phyloP scores from a whole-genome alignment of 805 yeast species.

The Cyberlindnera nakhonratchasimensis region DNA sequence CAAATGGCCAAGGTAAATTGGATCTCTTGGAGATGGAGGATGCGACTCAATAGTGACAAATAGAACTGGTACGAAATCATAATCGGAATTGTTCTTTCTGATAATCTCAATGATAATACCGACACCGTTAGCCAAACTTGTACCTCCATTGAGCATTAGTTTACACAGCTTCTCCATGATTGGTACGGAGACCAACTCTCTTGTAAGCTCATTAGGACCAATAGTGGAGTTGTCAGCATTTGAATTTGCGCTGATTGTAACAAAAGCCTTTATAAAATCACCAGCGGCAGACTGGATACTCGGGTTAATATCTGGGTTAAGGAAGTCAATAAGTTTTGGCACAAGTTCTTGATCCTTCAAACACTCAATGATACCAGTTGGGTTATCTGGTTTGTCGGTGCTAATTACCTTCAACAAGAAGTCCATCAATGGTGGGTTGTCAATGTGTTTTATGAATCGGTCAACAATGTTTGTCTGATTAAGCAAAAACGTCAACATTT shows the following conservation, averaged over 20 bases:
- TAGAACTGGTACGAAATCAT: conserved; percentile 83
- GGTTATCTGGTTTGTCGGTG: conserved; percentile 85
- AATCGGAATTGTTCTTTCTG: conserved; percentile 93
- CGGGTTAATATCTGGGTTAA: conserved; percentile 65
- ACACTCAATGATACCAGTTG: conserved; percentile 81
- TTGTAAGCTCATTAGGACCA: conserved; percentile 92
- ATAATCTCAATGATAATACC: conserved; percentile 92
- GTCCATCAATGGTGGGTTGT: conserved; percentile 93
- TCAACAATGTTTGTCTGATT: conserved; percentile 69
- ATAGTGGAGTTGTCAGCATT: conserved; percentile 86
- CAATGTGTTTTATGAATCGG: conserved; percentile 79
- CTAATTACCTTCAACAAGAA: conserved; percentile 84
- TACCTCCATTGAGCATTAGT: conserved; percentile 78
- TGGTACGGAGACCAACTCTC: conserved; percentile 79
- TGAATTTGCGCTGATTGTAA: conserved; percentile 90
- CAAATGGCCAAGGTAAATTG: conserved; percentile 86
- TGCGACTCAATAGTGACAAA: conserved; percentile 80
- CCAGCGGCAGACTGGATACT: conserved; percentile 90
- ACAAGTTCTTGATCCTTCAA: conserved; percentile 72
- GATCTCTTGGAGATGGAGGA: conserved; percentile 91
- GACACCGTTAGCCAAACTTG: conserved; percentile 90
- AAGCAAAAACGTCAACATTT: conserved; percentile 66
- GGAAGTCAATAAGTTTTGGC: conserved; percentile 63
- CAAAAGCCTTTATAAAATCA: conserved; percentile 90
- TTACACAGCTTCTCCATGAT: conserved; percentile 64